phyloP scores from a whole-genome alignment of 192 early-diverging fungal species.

The Obelidium mucronatum region DNA sequence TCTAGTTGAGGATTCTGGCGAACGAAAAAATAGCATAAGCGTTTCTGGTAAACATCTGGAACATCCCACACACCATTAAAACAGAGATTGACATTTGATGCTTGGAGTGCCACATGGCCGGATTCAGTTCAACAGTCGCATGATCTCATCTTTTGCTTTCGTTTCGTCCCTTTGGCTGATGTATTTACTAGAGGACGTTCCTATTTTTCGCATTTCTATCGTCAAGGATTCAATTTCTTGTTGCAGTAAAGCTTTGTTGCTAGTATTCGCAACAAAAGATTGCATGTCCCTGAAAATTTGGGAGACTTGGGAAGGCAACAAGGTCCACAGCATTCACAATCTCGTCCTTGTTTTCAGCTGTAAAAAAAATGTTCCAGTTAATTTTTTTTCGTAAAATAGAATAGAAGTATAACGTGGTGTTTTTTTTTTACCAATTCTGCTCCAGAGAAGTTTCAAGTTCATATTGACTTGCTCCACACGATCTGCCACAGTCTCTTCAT shows the following conservation, averaged over 20 bases:
- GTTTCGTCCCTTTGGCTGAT: too few species aligned
- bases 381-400: background rate
- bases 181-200: too few species aligned
- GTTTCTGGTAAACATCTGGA: too few species aligned
- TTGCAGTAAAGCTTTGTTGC: background rate
- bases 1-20: background rate
- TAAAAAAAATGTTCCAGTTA: background rate
- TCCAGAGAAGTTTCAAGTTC: conserved; percentile 49
- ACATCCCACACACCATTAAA: too few species aligned
- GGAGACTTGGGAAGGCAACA: too few species aligned
- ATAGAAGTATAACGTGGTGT: too few species aligned
- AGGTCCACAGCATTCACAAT: background rate
- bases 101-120: background rate
- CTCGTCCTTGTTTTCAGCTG: background rate
- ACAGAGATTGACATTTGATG: background rate
- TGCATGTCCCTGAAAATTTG: background rate
- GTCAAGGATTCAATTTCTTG: background rate
- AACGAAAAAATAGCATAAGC: too few species aligned
- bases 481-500: conserved; percentile 27
- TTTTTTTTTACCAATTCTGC: conserved; percentile 54
- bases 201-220: background rate
- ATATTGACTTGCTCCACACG: conserved; percentile 50
- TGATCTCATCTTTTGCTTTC: background rate
- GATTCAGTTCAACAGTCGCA: background rate
- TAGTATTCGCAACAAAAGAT: background rate